phyloP scores from a whole-genome alignment of 2,329 filamentous ascomycete genomes.

The Fusarium nodosum region DNA sequence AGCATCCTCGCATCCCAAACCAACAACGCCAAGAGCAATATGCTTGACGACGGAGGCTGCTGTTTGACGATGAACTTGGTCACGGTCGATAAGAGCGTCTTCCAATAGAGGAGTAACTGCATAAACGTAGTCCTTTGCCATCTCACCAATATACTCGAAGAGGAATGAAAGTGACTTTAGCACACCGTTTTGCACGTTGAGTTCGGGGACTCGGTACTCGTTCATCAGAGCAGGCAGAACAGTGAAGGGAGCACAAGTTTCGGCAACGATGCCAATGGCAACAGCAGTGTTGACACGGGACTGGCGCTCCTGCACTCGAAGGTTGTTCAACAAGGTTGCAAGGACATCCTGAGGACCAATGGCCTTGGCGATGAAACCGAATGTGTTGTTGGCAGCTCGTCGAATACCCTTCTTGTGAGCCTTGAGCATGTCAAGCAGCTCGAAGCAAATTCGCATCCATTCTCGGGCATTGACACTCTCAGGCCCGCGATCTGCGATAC shows the following conservation, averaged over 20 bases:
- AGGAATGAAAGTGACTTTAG: constrained; percentile 97
- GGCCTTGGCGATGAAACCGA: constrained; percentile 99
- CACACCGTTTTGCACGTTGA: constrained; percentile 99
- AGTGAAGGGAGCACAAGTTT: constrained; percentile 98
- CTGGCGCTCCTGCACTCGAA: constrained; percentile 96
- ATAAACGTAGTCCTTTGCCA: constrained; percentile 99
- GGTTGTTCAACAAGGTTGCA: constrained; percentile 94
- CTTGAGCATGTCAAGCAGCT: constrained; percentile 98
- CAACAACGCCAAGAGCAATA: constrained; percentile 96
- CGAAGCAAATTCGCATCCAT: constrained; percentile 99
- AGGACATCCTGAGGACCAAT: constrained; percentile 98
- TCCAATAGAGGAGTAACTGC: constrained; percentile 96
- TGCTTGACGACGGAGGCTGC: constrained; percentile 98
- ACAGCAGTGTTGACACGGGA: constrained; percentile 98
- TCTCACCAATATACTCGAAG: constrained; percentile 99
- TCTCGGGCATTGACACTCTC: constrained; percentile 97
- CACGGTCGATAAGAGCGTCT: constrained; percentile 95
- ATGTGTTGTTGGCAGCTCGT: constrained; percentile 98
- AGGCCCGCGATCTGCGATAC: constrained; percentile 96
- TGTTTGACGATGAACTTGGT: constrained; percentile 97
- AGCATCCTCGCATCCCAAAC: constrained; percentile 95
- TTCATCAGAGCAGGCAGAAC: constrained; percentile 99
- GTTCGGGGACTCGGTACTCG: constrained; percentile 96
- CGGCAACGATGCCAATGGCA: constrained; percentile 97
- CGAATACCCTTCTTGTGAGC: constrained; percentile 99